Evolutionary conservation across 2,329 filamentous ascomycete species (phyloP).

Genomic region (Microsporum ferrugineum): DNA sequence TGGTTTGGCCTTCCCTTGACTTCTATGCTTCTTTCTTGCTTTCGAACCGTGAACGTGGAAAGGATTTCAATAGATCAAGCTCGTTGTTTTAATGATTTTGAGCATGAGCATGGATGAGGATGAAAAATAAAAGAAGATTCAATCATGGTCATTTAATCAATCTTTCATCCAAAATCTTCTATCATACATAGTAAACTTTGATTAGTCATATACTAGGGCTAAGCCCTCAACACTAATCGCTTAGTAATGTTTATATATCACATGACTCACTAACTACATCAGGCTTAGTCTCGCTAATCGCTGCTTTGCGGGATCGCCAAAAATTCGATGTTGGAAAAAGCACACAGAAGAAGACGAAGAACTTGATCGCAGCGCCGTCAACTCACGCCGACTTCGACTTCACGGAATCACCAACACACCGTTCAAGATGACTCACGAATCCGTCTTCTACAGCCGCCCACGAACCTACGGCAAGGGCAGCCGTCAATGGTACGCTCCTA

Average conservation of each 20-base stretch:
- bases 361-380: background rate
- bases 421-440: constrained; percentile 71
- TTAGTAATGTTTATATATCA: background rate
- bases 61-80: constrained; percentile 1
- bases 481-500: constrained; percentile 65
- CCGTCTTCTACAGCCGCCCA: constrained; percentile 98
- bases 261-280: background rate
- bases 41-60: background rate
- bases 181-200: background rate
- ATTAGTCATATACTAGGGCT: background rate
- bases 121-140: background rate
- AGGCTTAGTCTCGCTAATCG: background rate
- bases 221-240: background rate
- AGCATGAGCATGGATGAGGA: constrained; percentile 1
- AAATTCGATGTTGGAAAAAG: background rate
- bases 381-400: background rate
- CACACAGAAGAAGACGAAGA: background rate
- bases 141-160: background rate
- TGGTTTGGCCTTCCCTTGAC: background rate
- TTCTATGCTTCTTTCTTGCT: background rate
- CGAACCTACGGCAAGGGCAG: constrained; percentile 95
- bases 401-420: background rate
- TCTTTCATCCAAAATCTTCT: background rate
- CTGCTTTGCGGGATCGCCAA: background rate
- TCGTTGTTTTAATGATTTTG: background rate